Evolutionary conservation across 495 filamentous ascomycete species (phyloP).

Genomic region (Penicillium ochrochloron): DNA sequence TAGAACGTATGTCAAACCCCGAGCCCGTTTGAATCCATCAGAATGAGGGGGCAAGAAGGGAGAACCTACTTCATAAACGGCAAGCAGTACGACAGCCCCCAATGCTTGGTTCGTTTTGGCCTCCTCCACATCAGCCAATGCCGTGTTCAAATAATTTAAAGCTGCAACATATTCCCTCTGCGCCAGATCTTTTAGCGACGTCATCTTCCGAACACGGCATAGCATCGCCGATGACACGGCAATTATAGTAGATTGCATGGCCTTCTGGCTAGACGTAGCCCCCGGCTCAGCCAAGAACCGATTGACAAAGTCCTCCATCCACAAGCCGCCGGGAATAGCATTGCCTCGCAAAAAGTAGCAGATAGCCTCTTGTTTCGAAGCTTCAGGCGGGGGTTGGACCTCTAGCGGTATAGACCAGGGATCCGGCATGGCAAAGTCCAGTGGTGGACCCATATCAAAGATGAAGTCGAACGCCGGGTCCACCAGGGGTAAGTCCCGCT

Average conservation of each 20-base stretch:
- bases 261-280: constrained; percentile 33
- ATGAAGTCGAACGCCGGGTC: constrained; percentile 19
- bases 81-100: constrained; percentile 63
- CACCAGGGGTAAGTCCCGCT: constrained; percentile 12
- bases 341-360: constrained; percentile 51
- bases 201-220: constrained; percentile 43
- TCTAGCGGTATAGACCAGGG: constrained; percentile 25
- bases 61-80: constrained; percentile 51
- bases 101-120: constrained; percentile 65
- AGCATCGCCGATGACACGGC: constrained; percentile 59
- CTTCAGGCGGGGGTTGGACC: constrained; percentile 29
- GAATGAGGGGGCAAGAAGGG: not conserved
- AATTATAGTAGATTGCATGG: constrained; percentile 49
- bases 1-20: constrained; percentile 15
- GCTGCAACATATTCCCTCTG: constrained; percentile 54
- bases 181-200: constrained; percentile 42
- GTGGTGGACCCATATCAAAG: constrained; percentile 27
- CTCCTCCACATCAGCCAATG: constrained; percentile 56
- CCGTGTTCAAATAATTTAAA: constrained; percentile 54
- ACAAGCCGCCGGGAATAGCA: constrained; percentile 42
- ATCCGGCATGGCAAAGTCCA: constrained; percentile 11
- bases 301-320: constrained; percentile 33
- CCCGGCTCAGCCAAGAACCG: constrained; percentile 29
- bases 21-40: constrained; percentile 4
- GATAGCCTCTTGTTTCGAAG: constrained; percentile 43